Evolutionary conservation across 176 grass and related monocot species (phyloP).

Genomic region (Triticum timopheevii): DNA sequence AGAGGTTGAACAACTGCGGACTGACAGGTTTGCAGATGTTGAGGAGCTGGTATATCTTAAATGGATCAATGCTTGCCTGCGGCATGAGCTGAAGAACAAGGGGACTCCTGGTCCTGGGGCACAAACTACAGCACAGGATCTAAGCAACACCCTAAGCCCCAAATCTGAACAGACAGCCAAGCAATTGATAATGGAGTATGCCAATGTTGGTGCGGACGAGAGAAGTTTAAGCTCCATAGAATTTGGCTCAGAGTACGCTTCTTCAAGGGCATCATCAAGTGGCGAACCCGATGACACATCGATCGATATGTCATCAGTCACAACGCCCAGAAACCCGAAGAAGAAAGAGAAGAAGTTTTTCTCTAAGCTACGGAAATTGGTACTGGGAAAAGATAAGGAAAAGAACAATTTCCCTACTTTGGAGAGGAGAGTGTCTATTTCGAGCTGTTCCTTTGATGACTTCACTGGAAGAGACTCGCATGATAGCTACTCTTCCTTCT

Average conservation of each 20-base stretch:
- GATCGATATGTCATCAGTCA: conserved; percentile 36
- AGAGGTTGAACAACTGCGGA: conserved; percentile 72
- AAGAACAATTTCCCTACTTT: conserved; percentile 10
- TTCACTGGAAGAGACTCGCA: conserved; percentile 49
- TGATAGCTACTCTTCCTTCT: conserved; percentile 64
- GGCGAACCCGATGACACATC: conserved; percentile 52
- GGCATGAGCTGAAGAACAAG: conserved; percentile 83
- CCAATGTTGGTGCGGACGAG: conserved; percentile 52
- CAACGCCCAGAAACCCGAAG: conserved; percentile 35
- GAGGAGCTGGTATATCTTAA: conserved; percentile 96
- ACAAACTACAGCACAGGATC: conserved; percentile 69
- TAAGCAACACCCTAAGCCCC: conserved; percentile 79
- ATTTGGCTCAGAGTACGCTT: conserved; percentile 73
- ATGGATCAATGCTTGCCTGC: conserved; percentile 98
- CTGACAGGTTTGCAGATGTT: conserved; percentile 72
- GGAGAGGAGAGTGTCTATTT: conserved; percentile 58
- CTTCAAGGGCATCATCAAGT: conserved; percentile 53
- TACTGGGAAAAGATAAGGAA: conserved; percentile 67
- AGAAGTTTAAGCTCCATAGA: conserved; percentile 46
- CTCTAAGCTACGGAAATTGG: conserved; percentile 70
- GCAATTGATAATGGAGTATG: conserved; percentile 90
- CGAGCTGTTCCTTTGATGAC: conserved; percentile 58
- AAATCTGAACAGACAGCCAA: conserved; percentile 86
- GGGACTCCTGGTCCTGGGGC: conserved; percentile 31
- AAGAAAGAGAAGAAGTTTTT: conserved; percentile 72